A percentile compares a stretch with the other conserved stretches of the same genome.
Evolutionary conservation across 345 rosid species (phyloP).

Genomic region (Geranium brycei): DNA sequence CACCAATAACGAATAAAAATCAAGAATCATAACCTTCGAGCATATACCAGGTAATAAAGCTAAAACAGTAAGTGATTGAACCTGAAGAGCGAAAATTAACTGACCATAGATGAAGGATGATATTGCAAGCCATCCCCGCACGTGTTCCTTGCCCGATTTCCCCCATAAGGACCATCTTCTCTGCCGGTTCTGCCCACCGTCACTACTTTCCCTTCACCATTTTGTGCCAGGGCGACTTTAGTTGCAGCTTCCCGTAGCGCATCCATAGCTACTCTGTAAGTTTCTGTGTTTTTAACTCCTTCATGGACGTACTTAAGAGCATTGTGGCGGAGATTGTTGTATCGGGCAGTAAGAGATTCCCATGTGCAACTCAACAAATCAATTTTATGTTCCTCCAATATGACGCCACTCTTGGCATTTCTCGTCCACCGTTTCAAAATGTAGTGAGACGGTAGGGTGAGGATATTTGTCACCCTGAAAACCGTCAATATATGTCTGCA

Average conservation of each 20-base stretch:
- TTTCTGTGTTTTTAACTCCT: slow-evolving; percentile 22
- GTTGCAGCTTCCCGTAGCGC: slow-evolving; percentile 33
- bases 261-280: slow-evolving; percentile 22
- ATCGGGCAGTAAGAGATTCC: slow-evolving; percentile 37
- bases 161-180: slow-evolving; percentile 2
- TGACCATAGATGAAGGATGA: neutral
- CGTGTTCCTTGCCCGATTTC: neutral
- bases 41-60: too few relatives aligned
- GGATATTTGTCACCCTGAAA: slow-evolving; percentile 40
- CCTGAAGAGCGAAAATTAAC: neutral
- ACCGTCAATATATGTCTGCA: slow-evolving; percentile 45
- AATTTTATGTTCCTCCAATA: slow-evolving; percentile 22
- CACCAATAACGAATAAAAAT: neutral
- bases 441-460: slow-evolving; percentile 40
- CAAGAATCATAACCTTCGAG: neutral
- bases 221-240: slow-evolving; percentile 25
- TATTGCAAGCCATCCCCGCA: neutral
- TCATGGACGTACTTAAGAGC: slow-evolving; percentile 33
- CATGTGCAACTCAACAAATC: slow-evolving; percentile 21
- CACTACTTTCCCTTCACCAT: slow-evolving; percentile 15
- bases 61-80: too few relatives aligned
- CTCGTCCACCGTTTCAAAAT: slow-evolving; percentile 41
- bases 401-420: slow-evolving; percentile 35
- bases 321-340: slow-evolving; percentile 34
- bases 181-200: slow-evolving; percentile 19